A percentile compares a stretch with the other conserved stretches of the same genome.
Evolutionary conservation across 2,329 filamentous ascomycete genomes (phyloP).

Genomic region (Calonectria crousiana): DNA sequence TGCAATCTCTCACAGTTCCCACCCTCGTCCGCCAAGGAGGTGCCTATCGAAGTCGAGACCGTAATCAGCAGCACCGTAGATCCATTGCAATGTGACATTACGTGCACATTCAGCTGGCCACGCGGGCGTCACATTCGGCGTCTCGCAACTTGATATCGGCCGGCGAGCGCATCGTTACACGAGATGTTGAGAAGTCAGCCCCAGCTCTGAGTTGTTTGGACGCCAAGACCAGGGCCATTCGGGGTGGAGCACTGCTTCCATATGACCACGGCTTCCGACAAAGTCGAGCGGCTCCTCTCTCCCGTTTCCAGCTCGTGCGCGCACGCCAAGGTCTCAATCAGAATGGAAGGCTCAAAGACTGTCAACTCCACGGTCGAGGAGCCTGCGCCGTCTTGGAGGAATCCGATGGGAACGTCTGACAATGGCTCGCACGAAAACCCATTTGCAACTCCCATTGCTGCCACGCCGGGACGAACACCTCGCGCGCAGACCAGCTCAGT

Average conservation of each 20-base stretch:
- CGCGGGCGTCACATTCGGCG: slow-evolving; percentile 11
- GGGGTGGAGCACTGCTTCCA: slow-evolving; percentile 16
- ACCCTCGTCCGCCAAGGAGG: not conserved
- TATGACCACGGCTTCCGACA: slow-evolving; percentile 15
- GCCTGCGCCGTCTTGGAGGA: not conserved
- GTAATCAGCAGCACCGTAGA: slow-evolving; percentile 16
- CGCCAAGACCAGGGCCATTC: not conserved
- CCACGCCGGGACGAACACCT: slow-evolving; percentile 32
- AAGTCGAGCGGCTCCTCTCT: slow-evolving; percentile 6
- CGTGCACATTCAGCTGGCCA: slow-evolving; percentile 23
- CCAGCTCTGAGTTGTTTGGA: slow-evolving; percentile 1
- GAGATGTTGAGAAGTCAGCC: not conserved
- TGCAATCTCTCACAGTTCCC: not conserved
- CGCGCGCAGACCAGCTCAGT: slow-evolving; percentile 25
- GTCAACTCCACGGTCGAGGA: slow-evolving; percentile 30
- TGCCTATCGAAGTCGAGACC: slow-evolving; percentile 9
- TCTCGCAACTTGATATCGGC: slow-evolving; percentile 18
- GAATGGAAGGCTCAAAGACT: slow-evolving; percentile 36
- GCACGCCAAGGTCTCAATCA: slow-evolving; percentile 22
- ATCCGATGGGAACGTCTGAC: slow-evolving; percentile 7
- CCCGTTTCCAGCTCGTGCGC: slow-evolving; percentile 23
- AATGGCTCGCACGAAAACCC: slow-evolving; percentile 35
- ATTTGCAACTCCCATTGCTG: slow-evolving; percentile 35
- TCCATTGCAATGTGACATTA: slow-evolving; percentile 20
- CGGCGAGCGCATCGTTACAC: not conserved